A percentile compares a stretch with the other conserved stretches of the same genome.
phyloP scores from a whole-genome alignment of 345 rosid species.

The Laguncularia racemosa region DNA sequence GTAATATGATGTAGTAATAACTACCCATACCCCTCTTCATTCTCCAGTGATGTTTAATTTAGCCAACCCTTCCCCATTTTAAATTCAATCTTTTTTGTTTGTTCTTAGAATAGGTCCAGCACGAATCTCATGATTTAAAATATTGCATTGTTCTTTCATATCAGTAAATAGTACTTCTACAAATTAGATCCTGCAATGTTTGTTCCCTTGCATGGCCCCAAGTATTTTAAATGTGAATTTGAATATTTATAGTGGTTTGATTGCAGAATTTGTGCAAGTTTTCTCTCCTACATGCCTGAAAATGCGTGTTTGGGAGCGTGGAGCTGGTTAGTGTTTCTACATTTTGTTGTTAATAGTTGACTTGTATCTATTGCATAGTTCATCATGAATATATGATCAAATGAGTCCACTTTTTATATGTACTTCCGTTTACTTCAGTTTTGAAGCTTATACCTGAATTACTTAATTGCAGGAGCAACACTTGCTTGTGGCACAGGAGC shows the following conservation, averaged over 20 bases:
- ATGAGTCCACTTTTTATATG: neutral
- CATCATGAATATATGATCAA: neutral
- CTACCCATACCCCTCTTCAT: too few relatives aligned
- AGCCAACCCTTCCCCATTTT: too few relatives aligned
- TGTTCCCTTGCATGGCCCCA: slow-evolving; percentile 1
- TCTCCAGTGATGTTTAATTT: too few relatives aligned
- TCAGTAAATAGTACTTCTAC: too few relatives aligned
- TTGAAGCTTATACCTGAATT: neutral
- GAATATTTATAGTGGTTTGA: neutral
- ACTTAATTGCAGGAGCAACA: slow-evolving; percentile 61
- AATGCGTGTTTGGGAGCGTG: slow-evolving; percentile 99
- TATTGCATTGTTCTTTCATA: too few relatives aligned
- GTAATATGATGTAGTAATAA: too few relatives aligned
- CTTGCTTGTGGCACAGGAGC: slow-evolving; percentile 99
- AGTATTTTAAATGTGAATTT: neutral
- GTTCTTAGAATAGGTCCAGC: too few relatives aligned
- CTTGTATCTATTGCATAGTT: neutral
- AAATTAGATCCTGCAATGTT: slow-evolving; percentile 19
- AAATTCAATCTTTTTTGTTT: too few relatives aligned
- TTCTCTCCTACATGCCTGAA: slow-evolving; percentile 71
- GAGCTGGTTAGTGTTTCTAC: slow-evolving; percentile 58
- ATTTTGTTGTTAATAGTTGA: neutral
- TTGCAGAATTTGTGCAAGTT: slow-evolving; percentile 92
- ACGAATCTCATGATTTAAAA: too few relatives aligned
- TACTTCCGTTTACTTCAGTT: neutral